Conservation (phyloP, 2,329 filamentous ascomycete genomes). For the Cylindrodendrum hubeiense region DNA sequence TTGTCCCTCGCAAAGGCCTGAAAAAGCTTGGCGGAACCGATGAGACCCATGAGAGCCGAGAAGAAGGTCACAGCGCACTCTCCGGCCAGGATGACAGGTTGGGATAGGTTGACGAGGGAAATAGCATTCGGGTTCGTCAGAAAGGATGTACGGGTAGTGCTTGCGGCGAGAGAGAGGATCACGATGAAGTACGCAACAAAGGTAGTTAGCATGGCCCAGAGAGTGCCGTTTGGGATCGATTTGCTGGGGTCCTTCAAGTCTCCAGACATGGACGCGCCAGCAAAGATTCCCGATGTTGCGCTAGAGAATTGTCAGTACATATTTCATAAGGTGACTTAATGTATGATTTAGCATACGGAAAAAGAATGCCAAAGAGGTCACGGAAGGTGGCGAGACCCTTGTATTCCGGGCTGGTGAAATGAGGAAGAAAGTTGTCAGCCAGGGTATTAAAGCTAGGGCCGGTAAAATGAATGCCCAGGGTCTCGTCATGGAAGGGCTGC, state of each 20-base stretch:
- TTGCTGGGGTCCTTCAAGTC: conserved; percentile 86
- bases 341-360: conserved; percentile 63
- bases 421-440: conserved; percentile 79
- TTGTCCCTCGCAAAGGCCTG: conserved; percentile 86
- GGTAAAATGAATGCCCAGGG: conserved; percentile 79
- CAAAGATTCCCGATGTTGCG: conserved; percentile 69
- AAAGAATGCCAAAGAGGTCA: conserved; percentile 87
- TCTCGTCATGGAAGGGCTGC: conserved; percentile 74
- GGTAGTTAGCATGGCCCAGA: conserved; percentile 82
- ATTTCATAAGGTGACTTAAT: conserved; percentile 38
- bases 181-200: conserved; percentile 82
- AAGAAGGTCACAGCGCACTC: conserved; percentile 88
- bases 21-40: conserved; percentile 85
- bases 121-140: conserved; percentile 83
- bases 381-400: conserved; percentile 78
- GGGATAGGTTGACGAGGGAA: conserved; percentile 83
- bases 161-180: conserved; percentile 82
- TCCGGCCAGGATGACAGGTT: conserved; percentile 79
- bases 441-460: conserved; percentile 80
- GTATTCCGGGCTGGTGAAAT: conserved; percentile 72
- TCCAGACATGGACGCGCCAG: conserved; percentile 90
- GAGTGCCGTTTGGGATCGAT: conserved; percentile 85
- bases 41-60: conserved; percentile 88
- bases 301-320: conserved; percentile 36
- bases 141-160: conserved; percentile 80